Base-by-base conservation (phyloP, 805 yeast species). In the Candida patagonica region DNA sequence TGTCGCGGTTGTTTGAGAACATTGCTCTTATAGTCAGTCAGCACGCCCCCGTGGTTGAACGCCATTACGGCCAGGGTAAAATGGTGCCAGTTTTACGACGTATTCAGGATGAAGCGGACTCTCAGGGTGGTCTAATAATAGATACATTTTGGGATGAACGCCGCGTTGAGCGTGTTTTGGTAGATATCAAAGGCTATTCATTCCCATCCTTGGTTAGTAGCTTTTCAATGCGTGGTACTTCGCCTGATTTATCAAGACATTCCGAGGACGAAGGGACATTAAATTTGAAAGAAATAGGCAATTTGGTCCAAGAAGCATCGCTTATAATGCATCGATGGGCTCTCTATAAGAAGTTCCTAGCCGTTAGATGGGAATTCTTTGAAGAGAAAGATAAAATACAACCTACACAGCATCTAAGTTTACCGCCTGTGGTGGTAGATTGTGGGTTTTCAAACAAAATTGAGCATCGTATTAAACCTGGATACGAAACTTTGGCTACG, bases 61-160 rank as follows among this genome's bases (percentile, higher is more conserved):
- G 68, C 36, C 80, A 78, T 54, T 92, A 92, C 54, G 94, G 89
- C 15, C 62, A 63, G 2, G 57, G 56, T 5, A 55, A 61, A 19
- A 77, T 88, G 67, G 62, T 70, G 2, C 69, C 70, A 25, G 87
- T 89, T 7, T 69, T 88, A 49, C 74, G 72, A 15, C 73, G 74
- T 37, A 79, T 92, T 24, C 95, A 89, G 60, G 66, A 73, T 37
- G 98, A 92, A 55, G 79, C 92, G 23, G 98, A 92, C 55, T 68
- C 88, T n/a, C 98, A 92, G 55, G 80, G 89, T 20, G 94, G 94
- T 1, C 66, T 92, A 32, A 82, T 92, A 3, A 68, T 83, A 40
- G 97, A 89, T 57, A 83, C 92, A 0, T 85, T 84, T 53, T 73
- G 78, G 63, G 96, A 88, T 50, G 70, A 74, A 22, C 71, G 84